phyloP scores from a whole-genome alignment of 2,329 filamentous ascomycete genomes.

The Alternaria viburni region DNA sequence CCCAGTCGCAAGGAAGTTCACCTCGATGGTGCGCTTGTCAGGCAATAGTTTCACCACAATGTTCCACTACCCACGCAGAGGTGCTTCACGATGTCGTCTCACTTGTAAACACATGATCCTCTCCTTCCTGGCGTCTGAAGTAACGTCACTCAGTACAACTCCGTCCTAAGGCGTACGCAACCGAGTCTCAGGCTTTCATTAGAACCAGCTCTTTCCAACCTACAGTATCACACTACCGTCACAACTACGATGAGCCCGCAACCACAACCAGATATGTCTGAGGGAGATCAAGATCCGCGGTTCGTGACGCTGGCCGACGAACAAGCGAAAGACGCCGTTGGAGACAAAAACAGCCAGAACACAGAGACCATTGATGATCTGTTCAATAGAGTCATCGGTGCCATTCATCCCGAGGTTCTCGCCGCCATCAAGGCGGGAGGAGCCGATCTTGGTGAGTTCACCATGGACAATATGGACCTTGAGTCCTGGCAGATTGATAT shows the following conservation, averaged over 20 bases:
- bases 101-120: not conserved
- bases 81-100: not conserved
- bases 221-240: not conserved
- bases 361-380: not conserved
- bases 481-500: not conserved
- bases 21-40: not conserved
- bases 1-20: not conserved
- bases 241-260: not conserved
- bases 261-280: not conserved
- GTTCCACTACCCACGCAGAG: not conserved
- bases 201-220: not conserved
- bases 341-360: not conserved
- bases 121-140: not conserved
- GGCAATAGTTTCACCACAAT: not conserved
- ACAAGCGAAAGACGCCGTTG: not conserved
- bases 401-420: not conserved
- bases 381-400: not conserved
- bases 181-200: not conserved
- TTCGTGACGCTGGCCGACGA: not conserved
- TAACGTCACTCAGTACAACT: not conserved
- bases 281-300: not conserved
- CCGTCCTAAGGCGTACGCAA: not conserved
- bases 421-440: not conserved
- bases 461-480: not conserved
- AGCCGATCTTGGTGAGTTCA: not conserved